Base-by-base conservation (phyloP, 768 basidiomycete species). In the Pisolithus tinctorius region DNA sequence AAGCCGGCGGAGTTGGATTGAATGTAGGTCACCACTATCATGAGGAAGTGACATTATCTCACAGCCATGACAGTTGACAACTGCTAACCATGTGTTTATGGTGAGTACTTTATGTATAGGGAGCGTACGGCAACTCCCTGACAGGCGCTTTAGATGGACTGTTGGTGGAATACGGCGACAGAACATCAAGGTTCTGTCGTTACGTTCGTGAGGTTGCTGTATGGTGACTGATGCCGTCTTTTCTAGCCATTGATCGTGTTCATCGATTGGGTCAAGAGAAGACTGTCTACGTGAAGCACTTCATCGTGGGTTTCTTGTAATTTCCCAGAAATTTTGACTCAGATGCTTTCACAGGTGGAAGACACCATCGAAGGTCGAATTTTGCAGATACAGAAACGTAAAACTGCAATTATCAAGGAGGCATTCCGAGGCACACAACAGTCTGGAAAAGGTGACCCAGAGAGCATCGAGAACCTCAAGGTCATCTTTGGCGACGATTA, bases 1-100 rank as follows among this genome's bases (percentile, higher is more conserved):
- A 90, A 65, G 94, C 94, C 4, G 94, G 93, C 26, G 94, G 94
- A 25, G 91, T 93, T 23, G 94, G 93, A 0, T 63, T 95, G 50
- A 93, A 94, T 63, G 83, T 91, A 61, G 59, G 80, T 65, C 16
- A 30, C 39, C 17, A 11, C 30, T 2, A 50, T 30, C 36, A 39
- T 44, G 20, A 51, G 39, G 4, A 23, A 25, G 6, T 34, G 23
- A n/a, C 50, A 30, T 31, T 36, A 57, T 37, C 54, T 48, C 20
- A 51, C 47, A 45, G 17, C 36, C 6, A 38, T 37, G 42, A 56
- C 47, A 86, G 85, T 68, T 91, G 49, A 90, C 90, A 25, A 78
- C 74, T 11, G 90, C 90, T 6, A 89, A 92, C 60, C 76, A 91
- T 66, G 90, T 92, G 10, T 92, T 87, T 63, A 88, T 93, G 88